phyloP scores from a whole-genome alignment of 2,329 filamentous ascomycete species.

The Pseudogymnoascus sp. region DNA sequence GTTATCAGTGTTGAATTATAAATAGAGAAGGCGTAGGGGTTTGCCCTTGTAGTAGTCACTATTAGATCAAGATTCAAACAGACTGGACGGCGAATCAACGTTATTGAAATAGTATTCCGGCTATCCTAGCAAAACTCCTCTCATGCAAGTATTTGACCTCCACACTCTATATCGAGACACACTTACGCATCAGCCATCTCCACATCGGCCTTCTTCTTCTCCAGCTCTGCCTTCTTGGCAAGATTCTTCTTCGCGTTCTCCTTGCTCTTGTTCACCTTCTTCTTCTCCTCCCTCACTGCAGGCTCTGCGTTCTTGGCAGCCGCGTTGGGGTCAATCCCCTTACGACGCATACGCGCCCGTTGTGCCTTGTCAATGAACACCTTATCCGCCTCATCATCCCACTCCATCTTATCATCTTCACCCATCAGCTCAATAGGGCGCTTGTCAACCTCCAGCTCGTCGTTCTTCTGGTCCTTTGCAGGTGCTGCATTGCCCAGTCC shows the following conservation, averaged over 20 bases:
- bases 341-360: conserved; percentile 64
- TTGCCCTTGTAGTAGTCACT: too few relatives aligned
- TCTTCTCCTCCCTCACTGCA: conserved; percentile 16
- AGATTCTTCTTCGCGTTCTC: conserved; percentile 14
- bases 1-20: background rate
- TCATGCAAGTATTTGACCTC: background rate
- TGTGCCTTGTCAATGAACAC: conserved; percentile 67
- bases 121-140: conserved; percentile 6
- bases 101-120: background rate
- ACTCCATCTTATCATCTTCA: conserved; percentile 60
- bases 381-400: conserved; percentile 66
- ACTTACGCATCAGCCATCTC: conserved; percentile 5
- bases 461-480: conserved; percentile 31
- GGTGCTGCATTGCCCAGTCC: conserved; percentile 20
- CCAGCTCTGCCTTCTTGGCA: conserved; percentile 9
- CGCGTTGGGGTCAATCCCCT: conserved; percentile 58
- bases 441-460: conserved; percentile 55
- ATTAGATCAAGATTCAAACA: too few relatives aligned
- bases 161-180: background rate
- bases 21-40: too few relatives aligned
- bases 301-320: conserved; percentile 11
- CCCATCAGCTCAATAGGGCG: conserved; percentile 49
- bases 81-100: background rate
- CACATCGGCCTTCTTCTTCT: background rate
- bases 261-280: conserved; percentile 20